phyloP scores from a whole-genome alignment of 2,329 filamentous ascomycete species.

The Alternaria tenuissima region DNA sequence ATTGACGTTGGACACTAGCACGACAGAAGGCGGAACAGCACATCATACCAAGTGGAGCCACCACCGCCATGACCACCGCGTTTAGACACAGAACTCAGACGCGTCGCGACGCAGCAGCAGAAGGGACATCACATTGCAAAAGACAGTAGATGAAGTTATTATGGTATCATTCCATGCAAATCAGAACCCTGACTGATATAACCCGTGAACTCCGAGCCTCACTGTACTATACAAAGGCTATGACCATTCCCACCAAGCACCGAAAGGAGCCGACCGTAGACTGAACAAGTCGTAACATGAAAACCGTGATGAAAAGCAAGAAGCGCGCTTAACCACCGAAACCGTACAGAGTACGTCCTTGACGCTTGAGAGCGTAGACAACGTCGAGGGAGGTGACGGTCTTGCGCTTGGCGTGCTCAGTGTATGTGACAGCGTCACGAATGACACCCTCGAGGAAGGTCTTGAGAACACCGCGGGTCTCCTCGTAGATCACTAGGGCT shows the following conservation, averaged over 20 bases:
- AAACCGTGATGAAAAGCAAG: constrained; percentile 37
- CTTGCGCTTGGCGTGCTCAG: constrained; percentile 83
- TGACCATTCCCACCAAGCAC: constrained; percentile 48
- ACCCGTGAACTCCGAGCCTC: constrained; percentile 47
- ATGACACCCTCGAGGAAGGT: constrained; percentile 81
- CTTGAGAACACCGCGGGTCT: constrained; percentile 80
- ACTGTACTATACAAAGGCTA: constrained; percentile 43
- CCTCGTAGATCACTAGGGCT: constrained; percentile 75
- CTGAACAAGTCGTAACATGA: constrained; percentile 48
- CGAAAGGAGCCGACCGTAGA: constrained; percentile 68
- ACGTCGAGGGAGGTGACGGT: constrained; percentile 75
- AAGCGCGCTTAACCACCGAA: constrained; percentile 77
- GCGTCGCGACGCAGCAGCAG: constrained; percentile 2
- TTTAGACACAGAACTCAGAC: not conserved
- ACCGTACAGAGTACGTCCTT: constrained; percentile 80
- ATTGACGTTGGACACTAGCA: not conserved
- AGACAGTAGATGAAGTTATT: constrained; percentile 23
- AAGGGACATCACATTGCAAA: constrained; percentile 15
- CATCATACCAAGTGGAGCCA: not conserved
- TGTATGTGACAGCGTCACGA: constrained; percentile 79
- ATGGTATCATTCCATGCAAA: constrained; percentile 48
- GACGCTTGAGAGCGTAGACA: constrained; percentile 70
- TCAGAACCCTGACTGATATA: constrained; percentile 38
- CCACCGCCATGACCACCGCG: not conserved
- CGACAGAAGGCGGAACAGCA: not conserved